Evolutionary conservation across 306 rosid genomes (phyloP), one percentile per base, ranked within the genome.

Genomic region (Sophora flavescens): DNA sequence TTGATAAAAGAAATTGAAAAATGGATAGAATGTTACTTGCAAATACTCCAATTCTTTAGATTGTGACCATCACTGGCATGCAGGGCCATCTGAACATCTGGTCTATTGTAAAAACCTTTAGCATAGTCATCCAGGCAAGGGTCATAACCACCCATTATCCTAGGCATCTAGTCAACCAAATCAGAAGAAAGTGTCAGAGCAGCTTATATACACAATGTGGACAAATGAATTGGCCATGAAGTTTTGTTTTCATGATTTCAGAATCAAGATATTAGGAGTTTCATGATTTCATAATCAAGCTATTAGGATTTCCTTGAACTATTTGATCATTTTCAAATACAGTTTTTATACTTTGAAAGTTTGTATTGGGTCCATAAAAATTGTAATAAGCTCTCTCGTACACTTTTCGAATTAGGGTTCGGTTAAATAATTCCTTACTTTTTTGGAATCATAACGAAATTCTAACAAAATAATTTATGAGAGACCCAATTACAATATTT

Each of bases 131-230:
- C 98, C 1, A 89, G 79, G 80, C 97, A 93, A 44, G 98, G 97
- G 58, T 93, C 98, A 36, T 89, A 91, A 26, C 95, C 98, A 72
- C 98, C 93, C 95, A 91, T 84, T 59, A 93, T 80, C 73, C 97
- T 93, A 28, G 98, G 98, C 91, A 93, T 89, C 98, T 93, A 78
- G 8, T 41, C 65, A 65, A 76, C 68, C 67, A 82, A 61, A 70
- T 76, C 67, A 70, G 15, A 76, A 4, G 1, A 4, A 61, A 39
- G 54, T 70, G 18, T 81, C 52, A 70, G 41, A 79, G 62, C 16
- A 52, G 5, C 36, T 48, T 38, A 58, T 8, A 57, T 44, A 32
- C 50, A 2, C 6, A 64, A n/a, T n/a, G n/a, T n/a, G n/a, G n/a
- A 11, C 67, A 76, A 63, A 65, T 38, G 6, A 76, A 15, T 50